A percentile compares a stretch with the other conserved stretches of the same genome.
Evolutionary conservation across 768 basidiomycete species (phyloP).

Genomic region (Mycena amicta): DNA sequence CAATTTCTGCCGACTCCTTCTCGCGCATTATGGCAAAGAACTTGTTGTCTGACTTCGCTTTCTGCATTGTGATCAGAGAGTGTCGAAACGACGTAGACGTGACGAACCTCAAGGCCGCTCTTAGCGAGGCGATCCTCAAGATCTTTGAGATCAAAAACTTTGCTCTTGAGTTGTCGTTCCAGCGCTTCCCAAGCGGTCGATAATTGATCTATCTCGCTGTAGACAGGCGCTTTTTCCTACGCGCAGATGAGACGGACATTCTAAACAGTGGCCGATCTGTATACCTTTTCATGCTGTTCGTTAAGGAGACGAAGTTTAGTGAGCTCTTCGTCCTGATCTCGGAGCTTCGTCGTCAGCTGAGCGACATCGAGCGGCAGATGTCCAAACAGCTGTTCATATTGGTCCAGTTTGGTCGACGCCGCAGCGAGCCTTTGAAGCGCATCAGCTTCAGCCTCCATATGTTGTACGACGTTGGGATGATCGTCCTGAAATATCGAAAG

Average conservation of each 20-base stretch:
- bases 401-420: conserved; percentile 50
- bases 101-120: conserved; percentile 63
- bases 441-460: conserved; percentile 53
- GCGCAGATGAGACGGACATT: conserved; percentile 7
- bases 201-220: conserved; percentile 82
- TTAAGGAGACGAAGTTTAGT: conserved; percentile 62
- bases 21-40: conserved; percentile 89
- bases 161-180: conserved; percentile 79
- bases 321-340: conserved; percentile 70
- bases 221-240: conserved; percentile 76
- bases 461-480: conserved; percentile 55
- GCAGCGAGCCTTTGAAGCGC: conserved; percentile 51
- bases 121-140: conserved; percentile 76
- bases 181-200: conserved; percentile 86
- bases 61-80: conserved; percentile 48
- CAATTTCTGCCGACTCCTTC: conserved; percentile 79
- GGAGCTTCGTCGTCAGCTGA: conserved; percentile 55
- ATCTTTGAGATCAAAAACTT: conserved; percentile 77
- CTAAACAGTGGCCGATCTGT: neutral
- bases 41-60: conserved; percentile 96
- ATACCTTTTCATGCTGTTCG: conserved; percentile 65
- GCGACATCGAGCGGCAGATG: conserved; percentile 54
- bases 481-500: conserved; percentile 50
- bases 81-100: neutral
- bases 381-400: conserved; percentile 69